A percentile compares a stretch with the other conserved stretches of the same genome.
phyloP scores from a whole-genome alignment of 75 land plant species.

The Pinus taeda region DNA sequence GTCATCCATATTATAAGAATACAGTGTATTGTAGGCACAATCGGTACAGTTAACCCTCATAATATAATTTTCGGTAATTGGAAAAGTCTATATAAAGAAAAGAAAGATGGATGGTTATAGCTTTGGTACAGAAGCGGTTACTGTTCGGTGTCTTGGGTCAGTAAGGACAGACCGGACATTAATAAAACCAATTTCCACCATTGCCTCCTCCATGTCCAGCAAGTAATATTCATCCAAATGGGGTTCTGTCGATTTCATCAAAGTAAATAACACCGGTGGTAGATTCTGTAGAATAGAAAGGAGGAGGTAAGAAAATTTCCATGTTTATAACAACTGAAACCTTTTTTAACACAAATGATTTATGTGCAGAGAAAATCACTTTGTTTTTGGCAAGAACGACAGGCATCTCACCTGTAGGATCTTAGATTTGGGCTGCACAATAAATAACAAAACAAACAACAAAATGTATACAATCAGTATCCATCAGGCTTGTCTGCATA shows the following conservation, averaged over 20 bases:
- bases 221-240: constrained; percentile 84
- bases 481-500: neutral
- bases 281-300: constrained; percentile 33
- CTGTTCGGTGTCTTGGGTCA: constrained; percentile 82
- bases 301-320: neutral
- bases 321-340: neutral
- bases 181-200: constrained; percentile 66
- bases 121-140: constrained; percentile 67
- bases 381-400: neutral
- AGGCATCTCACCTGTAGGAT: constrained; percentile 60
- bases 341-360: neutral
- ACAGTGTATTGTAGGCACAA: too few relatives aligned
- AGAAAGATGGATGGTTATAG: neutral
- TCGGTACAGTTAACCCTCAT: too few relatives aligned
- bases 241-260: constrained; percentile 90
- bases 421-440: constrained; percentile 73
- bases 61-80: too few relatives aligned
- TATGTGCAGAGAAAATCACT: neutral
- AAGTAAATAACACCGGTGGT: constrained; percentile 67
- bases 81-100: too few relatives aligned
- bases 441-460: constrained; percentile 4
- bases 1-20: too few relatives aligned
- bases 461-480: neutral
- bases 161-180: constrained; percentile 57
- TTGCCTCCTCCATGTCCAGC: constrained; percentile 59